These are phyloP conservation scores for Boletus mariae DNA, from an alignment of 1,284 basidiomycete genomes.

Conservation along the genomic window DNA sequence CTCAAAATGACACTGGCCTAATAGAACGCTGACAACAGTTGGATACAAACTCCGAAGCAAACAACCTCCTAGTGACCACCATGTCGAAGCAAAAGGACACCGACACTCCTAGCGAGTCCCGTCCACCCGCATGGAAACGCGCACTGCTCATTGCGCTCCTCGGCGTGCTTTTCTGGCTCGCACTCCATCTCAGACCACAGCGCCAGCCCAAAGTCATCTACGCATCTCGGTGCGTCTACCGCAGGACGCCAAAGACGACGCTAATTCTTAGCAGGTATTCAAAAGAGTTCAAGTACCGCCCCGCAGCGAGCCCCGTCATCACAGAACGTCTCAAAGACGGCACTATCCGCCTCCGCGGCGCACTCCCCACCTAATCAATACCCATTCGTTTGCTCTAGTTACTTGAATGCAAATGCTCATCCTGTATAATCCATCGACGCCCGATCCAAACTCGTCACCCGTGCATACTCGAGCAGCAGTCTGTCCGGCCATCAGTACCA, in stretches of 20 bases:
- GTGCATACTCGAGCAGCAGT: slow-evolving; percentile 35
- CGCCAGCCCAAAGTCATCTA: slow-evolving; percentile 31
- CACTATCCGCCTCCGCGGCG: slow-evolving; percentile 41
- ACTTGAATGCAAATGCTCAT: not conserved
- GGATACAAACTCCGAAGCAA: no score
- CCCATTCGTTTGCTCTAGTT: not conserved
- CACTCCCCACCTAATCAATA: slow-evolving; percentile 26
- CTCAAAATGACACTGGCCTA: no score
- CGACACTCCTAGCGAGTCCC: not conserved
- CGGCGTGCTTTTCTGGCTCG: slow-evolving; percentile 42
- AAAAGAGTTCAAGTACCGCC: slow-evolving; percentile 49
- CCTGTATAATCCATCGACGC: slow-evolving; percentile 23
- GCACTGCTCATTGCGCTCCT: slow-evolving; percentile 25
- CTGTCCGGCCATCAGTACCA: slow-evolving; percentile 18
- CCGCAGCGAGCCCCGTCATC: slow-evolving; percentile 53
- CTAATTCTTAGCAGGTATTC: slow-evolving; percentile 41
- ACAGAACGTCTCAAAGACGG: slow-evolving; percentile 49
- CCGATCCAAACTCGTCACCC: slow-evolving; percentile 23
- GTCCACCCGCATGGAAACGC: not conserved
- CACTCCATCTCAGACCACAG: slow-evolving; percentile 31
- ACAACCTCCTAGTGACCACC: no score
- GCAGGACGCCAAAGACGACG: not conserved
- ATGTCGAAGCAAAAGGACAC: no score
- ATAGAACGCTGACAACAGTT: no score
- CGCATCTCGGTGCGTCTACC: slow-evolving; percentile 32